Base-by-base conservation (phyloP, 2,329 filamentous ascomycete species). In the Akanthomyces dipterigenus region DNA sequence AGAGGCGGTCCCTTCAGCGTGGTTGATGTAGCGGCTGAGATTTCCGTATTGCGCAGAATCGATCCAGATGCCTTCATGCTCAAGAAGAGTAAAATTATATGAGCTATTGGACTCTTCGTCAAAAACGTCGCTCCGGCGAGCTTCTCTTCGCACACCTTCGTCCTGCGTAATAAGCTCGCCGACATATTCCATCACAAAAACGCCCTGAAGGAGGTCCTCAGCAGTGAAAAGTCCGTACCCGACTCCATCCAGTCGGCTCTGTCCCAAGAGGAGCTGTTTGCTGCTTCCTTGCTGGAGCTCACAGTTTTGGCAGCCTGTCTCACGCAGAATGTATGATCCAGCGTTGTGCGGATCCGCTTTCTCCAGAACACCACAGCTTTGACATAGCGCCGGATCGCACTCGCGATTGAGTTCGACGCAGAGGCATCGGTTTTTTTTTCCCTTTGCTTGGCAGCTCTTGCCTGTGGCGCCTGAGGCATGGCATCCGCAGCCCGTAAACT, bases 21-120 rank as follows among this genome's bases (percentile, higher is more conserved):
- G 89, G 72, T 96, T 95, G 72, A 95, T 91, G 73, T 92, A 95
- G 4, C 91, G 85, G 51, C 88, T 87, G 65, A 93, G 86, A 70
- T 93, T 95, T 55, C 90, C 90, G 65, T 88, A 88, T 46, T 86
- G 85, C 22, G 88, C 89, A 7, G 87, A 87, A 69, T 95, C 91
- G 20, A 95, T 82, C 83, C 83, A 86, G 43, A 84, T 84, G 48
- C 83, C 83, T 65, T 85, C 83, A 22, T 82, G 76, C 62, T 86
- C 83, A 16, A 86, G 73, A 2, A 86, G 73, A 1, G 82, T 85
- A 62, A 86, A 86, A 36, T 85, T 77, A 61, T 86, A 91, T n/a
- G 85, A 88, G 4, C 84, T 81, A 66, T 83, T 83, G 26, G 83
- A 82, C 51, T 80, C 75, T 61, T 83, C 80, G 60, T 88, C 82